These are phyloP conservation scores for Aspergillus carbonarius DNA, from an alignment of 2,329 filamentous ascomycete species.

Conservation along the genomic window DNA sequence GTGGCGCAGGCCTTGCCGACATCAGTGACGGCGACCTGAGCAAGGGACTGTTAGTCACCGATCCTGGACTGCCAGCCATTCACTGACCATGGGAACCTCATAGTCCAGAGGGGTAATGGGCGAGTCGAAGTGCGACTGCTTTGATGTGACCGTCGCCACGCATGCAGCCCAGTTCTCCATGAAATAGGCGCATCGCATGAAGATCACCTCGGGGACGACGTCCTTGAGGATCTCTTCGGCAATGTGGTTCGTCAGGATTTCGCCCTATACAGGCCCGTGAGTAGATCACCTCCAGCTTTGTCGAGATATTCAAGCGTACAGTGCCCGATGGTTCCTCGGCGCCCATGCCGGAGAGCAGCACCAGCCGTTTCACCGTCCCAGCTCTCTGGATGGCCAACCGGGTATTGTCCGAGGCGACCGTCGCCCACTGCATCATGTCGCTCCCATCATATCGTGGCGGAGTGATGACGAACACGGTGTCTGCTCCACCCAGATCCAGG, in stretches of 20 bases:
- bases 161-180: constrained; percentile 19
- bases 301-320: not conserved
- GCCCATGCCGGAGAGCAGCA: constrained; percentile 16
- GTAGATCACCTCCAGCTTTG: not conserved
- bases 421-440: constrained; percentile 10
- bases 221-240: constrained; percentile 12
- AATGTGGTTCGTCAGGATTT: constrained; percentile 18
- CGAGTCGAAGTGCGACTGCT: constrained; percentile 11
- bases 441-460: constrained; percentile 12
- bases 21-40: constrained; percentile 11
- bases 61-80: not conserved
- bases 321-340: constrained; percentile 13
- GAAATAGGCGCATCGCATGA: constrained; percentile 17
- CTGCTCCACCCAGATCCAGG: constrained; percentile 11
- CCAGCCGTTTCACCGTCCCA: constrained; percentile 11
- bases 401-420: constrained; percentile 8
- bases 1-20: constrained; percentile 7
- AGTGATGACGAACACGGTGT: constrained; percentile 14
- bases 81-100: constrained; percentile 15
- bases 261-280: constrained; percentile 7
- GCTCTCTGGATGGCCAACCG: constrained; percentile 7
- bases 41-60: not conserved
- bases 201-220: constrained; percentile 11
- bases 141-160: not conserved
- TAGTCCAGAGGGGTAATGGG: constrained; percentile 14